These are phyloP conservation scores for Vicia sativa DNA, from an alignment of 306 rosid genomes.

Conservation along the genomic window DNA sequence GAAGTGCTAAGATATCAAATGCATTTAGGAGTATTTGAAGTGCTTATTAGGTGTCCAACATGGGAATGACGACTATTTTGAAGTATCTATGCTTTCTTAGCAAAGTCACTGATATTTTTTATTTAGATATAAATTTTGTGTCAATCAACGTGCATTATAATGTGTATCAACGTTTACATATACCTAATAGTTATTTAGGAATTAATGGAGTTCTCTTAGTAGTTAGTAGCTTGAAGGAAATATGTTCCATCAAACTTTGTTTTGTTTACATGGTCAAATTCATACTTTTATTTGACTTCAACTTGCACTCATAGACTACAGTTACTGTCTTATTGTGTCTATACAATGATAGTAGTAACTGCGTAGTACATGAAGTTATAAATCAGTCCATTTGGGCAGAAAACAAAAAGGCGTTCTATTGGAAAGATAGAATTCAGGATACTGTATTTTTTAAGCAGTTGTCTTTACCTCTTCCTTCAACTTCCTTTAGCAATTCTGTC, in stretches of 20 bases:
- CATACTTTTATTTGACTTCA: constrained; percentile 4
- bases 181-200: constrained; percentile 19
- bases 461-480: constrained; percentile 18
- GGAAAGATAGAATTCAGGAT: constrained; percentile 31
- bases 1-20: background rate
- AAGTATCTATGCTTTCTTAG: constrained; percentile 3
- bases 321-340: no score
- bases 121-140: background rate
- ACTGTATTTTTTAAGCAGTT: constrained; percentile 14
- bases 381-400: constrained; percentile 14
- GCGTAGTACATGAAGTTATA: no score
- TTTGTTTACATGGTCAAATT: constrained; percentile 11
- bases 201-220: constrained; percentile 21
- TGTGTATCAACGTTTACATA: background rate
- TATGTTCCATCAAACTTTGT: background rate
- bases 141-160: constrained; percentile 5
- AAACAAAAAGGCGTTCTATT: constrained; percentile 20
- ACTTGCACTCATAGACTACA: constrained; percentile 9
- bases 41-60: constrained; percentile 1
- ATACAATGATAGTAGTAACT: no score
- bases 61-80: constrained; percentile 1
- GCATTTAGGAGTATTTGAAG: background rate
- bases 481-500: constrained; percentile 7
- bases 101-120: constrained; percentile 14
- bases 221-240: constrained; percentile 20